phyloP scores from a whole-genome alignment of 306 rosid species.

The Urtica urens region DNA sequence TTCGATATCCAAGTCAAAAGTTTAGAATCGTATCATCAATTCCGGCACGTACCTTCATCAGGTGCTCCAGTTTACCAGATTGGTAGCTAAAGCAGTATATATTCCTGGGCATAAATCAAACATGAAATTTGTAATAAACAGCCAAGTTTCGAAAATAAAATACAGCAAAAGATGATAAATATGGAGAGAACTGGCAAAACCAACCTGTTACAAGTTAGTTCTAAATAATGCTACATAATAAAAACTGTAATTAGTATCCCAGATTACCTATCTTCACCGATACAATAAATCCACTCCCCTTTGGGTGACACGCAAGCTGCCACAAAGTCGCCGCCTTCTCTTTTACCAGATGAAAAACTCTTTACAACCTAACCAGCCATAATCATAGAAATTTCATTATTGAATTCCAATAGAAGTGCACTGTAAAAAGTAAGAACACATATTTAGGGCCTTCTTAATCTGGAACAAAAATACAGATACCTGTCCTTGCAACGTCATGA shows the following conservation, averaged over 20 bases:
- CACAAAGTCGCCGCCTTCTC: conserved; percentile 95
- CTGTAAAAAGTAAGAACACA: not conserved
- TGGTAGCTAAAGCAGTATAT: conserved; percentile 93
- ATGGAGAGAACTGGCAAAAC: no score
- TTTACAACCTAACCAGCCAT: conserved; percentile 69
- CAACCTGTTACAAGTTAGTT: no score
- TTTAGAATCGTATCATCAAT: no score
- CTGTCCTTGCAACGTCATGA: conserved; percentile 99
- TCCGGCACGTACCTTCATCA: conserved; percentile 91
- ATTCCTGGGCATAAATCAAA: conserved; percentile 44
- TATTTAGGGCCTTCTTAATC: not conserved
- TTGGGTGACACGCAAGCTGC: conserved; percentile 93
- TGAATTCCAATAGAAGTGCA: no score
- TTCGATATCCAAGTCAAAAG: no score
- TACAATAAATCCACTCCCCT: conserved; percentile 99
- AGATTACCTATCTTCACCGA: conserved; percentile 95
- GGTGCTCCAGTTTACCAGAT: conserved; percentile 95
- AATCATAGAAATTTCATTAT: conserved; percentile 5
- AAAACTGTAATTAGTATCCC: not conserved
- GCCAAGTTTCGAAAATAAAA: not conserved
- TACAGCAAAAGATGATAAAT: not conserved
- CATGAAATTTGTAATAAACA: not conserved
- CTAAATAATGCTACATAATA: not conserved
- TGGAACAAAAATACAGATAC: conserved; percentile 24
- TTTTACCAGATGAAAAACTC: conserved; percentile 98